Base-by-base conservation (phyloP, 2,329 filamentous ascomycete genomes). In the Corniculantispora saksenae region DNA sequence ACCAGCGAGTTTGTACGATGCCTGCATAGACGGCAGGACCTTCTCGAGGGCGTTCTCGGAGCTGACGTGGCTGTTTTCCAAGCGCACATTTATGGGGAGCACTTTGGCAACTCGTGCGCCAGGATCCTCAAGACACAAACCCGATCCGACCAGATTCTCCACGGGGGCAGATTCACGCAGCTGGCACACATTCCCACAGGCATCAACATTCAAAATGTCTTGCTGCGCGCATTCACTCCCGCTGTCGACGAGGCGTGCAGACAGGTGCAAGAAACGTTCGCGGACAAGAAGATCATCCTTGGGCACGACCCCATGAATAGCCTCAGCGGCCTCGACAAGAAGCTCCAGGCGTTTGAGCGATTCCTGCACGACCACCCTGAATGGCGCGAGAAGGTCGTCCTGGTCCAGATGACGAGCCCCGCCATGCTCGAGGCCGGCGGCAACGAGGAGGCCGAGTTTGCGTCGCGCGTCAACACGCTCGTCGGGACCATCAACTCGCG, bases 101-200 rank as follows among this genome's bases (percentile, higher is more conserved):
- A 98, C 77, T 98, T 98, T 76, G 88, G 93, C 43, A 97, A 93
- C 69, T 97, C 93, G 79, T 97, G 94, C 78, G 96, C 93, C 1
- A 87, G 94, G 23, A 91, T 97, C 57, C 84, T 97, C 10, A 91
- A 91, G n/a, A 96, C 96, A 72, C 56, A 95, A 92, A 0, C 92
- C 93, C 66, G 88, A 87, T 1, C 88, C 89, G 6, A 93, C 93
- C 9, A 92, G 3, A 38, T 55, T 43, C 21, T 58, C n/a, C 38
- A 62, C 51, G 92, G 97, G 75, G 94, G 93, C 8, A 86, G 90
- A 7, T 91, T 94, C 70, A 92, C 97, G 23, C 92, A 93, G 61
- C 91, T 97, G 23, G 93, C 94, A 64, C 92, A 97, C n/a, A 96
- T 97, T 75, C 94, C 94, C 19, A 97, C 97, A 67, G 94, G 94